These are phyloP conservation scores for Basidioascus undulatus DNA, from an alignment of 768 basidiomycete genomes.

Conservation along the genomic window DNA sequence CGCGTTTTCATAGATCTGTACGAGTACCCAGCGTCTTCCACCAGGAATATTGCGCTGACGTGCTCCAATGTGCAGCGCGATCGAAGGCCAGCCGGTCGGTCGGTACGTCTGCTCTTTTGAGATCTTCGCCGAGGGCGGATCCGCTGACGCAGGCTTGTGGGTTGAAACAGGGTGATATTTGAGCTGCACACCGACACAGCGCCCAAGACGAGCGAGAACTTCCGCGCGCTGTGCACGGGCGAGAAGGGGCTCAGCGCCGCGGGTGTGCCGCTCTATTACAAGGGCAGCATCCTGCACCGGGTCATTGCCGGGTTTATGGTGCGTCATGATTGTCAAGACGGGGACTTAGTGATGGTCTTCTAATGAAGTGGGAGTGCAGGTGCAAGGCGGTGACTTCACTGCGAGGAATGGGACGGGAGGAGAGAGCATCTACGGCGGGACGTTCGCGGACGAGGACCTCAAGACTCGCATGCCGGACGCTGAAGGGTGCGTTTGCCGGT, in stretches of 20 bases:
- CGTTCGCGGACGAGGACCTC: conserved; percentile 61
- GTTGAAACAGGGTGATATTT: conserved; percentile 18
- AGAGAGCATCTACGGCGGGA: conserved; percentile 52
- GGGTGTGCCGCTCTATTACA: conserved; percentile 57
- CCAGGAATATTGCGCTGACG: no score
- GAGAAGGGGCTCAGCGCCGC: conserved; percentile 49
- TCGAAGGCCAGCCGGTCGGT: conserved; percentile 8
- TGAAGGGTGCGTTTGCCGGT: conserved; percentile 22
- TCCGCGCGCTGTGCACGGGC: conserved; percentile 65
- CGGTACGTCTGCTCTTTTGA: no score
- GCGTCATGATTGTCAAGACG: conserved; percentile 12
- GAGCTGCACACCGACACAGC: conserved; percentile 49
- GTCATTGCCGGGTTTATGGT: conserved; percentile 52
- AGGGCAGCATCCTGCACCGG: conserved; percentile 50
- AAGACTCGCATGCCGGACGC: conserved; percentile 33
- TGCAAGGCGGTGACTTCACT: conserved; percentile 47
- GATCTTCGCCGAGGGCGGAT: not conserved
- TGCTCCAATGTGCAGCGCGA: no score
- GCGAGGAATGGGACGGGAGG: conserved; percentile 57
- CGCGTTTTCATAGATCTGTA: conserved; percentile 8
- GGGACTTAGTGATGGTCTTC: not conserved
- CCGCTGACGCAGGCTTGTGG: conserved; percentile 5
- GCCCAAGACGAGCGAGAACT: conserved; percentile 63
- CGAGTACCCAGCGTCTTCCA: no score
- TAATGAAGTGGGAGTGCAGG: not conserved